Base-by-base conservation (phyloP, 768 basidiomycete genomes). In the Lactifluus piperatus region DNA sequence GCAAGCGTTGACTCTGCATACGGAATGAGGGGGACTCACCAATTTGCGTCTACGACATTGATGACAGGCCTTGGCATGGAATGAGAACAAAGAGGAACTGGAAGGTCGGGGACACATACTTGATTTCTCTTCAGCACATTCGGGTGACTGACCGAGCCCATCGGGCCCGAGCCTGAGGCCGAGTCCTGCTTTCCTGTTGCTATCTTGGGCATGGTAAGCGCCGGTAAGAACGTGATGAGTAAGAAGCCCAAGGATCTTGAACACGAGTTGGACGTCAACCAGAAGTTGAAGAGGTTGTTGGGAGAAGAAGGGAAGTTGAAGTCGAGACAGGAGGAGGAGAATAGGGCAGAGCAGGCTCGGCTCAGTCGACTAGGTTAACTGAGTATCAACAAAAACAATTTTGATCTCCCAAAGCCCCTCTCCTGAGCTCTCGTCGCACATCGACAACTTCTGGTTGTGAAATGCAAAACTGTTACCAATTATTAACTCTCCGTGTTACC, bases 11-110 rank as follows among this genome's bases (percentile, higher is more conserved):
- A 20, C 29, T 27, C 11, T 26, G 39, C 14, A 45, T 62, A 54
- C 49, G 18, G n/a, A 32, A 20, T 39, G 37, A 58, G n/a, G 45
- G 30, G 30, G 4, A 68, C 82, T 70, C 65, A 85, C 85, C 72
- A 89, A 68, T 71, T 90, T 90, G 58, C 88, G 79, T 63, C 81
- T 77, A 41, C 88, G 83, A 68, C 88, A 90, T 76, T 88, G 70
- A 51, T 73, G 72, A 54, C 74, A 76, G n/a, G 76, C 74, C 74
- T 74, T 39, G 30, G 27, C 4, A 49, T 5, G 13, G 16, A 39
- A 1, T 18, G 14, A 45, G 30, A n/a, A 27, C 54, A 9, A 14
- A 10, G 49, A 7, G 24, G 6, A 37, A 34, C 3, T 8, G 5
- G 3, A 27, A 49, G 32, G 56, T 22, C 27, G 48, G 58, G 24